phyloP scores from a whole-genome alignment of 768 basidiomycete genomes.

The Hygrophoropsis aurantiaca region DNA sequence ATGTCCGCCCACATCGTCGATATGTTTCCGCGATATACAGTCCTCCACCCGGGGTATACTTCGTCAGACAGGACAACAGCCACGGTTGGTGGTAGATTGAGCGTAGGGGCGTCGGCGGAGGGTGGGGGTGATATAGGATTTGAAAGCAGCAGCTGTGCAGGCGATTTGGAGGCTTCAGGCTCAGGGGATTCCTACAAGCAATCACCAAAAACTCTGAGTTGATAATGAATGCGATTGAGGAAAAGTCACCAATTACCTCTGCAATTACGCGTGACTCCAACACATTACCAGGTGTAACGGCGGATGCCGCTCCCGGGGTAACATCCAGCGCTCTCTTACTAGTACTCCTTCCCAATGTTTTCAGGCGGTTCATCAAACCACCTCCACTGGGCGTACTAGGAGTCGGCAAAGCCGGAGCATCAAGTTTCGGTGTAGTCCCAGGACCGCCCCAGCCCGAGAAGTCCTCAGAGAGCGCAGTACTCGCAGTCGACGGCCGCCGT shows the following conservation, averaged over 20 bases:
- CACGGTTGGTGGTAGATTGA: slow-evolving; percentile 58
- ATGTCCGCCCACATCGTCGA: slow-evolving; percentile 54
- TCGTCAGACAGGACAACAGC: slow-evolving; percentile 83
- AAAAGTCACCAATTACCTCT: slow-evolving; percentile 21
- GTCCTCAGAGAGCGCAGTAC: slow-evolving; percentile 45
- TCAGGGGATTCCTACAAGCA: too few species aligned
- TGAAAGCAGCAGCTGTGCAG: slow-evolving; percentile 54
- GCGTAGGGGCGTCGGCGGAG: slow-evolving; percentile 68
- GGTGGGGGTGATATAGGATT: slow-evolving; percentile 64
- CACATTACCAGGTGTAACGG: slow-evolving; percentile 7
- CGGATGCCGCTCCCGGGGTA: slow-evolving; percentile 24
- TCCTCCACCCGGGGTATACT: slow-evolving; percentile 68
- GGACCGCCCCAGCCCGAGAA: slow-evolving; percentile 42
- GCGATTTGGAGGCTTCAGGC: slow-evolving; percentile 40
- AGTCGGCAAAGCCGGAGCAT: slow-evolving; percentile 35
- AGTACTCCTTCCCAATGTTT: slow-evolving; percentile 66
- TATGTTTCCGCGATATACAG: slow-evolving; percentile 74
- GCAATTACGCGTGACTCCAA: slow-evolving; percentile 14
- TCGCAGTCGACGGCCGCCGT: slow-evolving; percentile 46
- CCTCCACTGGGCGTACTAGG: slow-evolving; percentile 49
- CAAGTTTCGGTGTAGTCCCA: slow-evolving; percentile 28
- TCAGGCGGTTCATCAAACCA: slow-evolving; percentile 79
- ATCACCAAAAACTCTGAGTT: too few species aligned
- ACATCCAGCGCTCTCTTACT: slow-evolving; percentile 25
- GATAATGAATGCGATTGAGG: neutral